Base-by-base conservation (phyloP, 2,329 filamentous ascomycete species). In the Xylariaceae sp. region DNA sequence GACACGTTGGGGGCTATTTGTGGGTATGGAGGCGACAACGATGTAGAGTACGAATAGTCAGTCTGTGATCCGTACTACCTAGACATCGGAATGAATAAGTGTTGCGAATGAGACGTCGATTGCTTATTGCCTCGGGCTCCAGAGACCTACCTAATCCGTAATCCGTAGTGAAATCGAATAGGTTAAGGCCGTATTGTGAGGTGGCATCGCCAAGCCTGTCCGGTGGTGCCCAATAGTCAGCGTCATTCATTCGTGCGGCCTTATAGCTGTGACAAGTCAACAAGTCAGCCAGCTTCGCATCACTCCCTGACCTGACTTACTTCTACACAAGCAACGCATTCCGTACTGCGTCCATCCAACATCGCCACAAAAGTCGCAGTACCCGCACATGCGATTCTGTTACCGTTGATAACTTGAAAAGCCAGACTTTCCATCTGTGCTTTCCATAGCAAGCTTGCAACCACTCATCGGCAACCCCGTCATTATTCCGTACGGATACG, bases 181-280 rank as follows among this genome's bases (percentile, higher is more conserved):
- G 8, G 42, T 49, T 3, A 18, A 60, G 51, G 11, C 37, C 44
- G 30, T 50, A 55, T 18, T 18, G 2, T 52, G 23, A 35, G 53
- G 59, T 56, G 51, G 47, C 54, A 61, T 57, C 54, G 61, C 61
- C 61, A 63, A 63, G 59, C 61, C 59, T 51, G 44, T 50, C 35
- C 44, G 50, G 54, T 57, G 56, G 53, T 61, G 56, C 59, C 59
- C 55, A 54, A 30, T 30, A 34, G 17, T 51, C 23, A 51, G 10
- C 48, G 48, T 50, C 48, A 34, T 30, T 30, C 48, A 9, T 10
- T 11, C 17, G 9, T 35, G 49, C 30, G 23, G 17, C 18, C 30
- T 51, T 51, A 37, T 45, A 45, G 42, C n/a, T 4, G 23, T 35
- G 49, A 34, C 49, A 35, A 9, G 23, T 15, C 23, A 35, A 34